These are phyloP conservation scores for Aureobasidium sp. DNA, from an alignment of 2,329 filamentous ascomycete species.

Conservation along the genomic window DNA sequence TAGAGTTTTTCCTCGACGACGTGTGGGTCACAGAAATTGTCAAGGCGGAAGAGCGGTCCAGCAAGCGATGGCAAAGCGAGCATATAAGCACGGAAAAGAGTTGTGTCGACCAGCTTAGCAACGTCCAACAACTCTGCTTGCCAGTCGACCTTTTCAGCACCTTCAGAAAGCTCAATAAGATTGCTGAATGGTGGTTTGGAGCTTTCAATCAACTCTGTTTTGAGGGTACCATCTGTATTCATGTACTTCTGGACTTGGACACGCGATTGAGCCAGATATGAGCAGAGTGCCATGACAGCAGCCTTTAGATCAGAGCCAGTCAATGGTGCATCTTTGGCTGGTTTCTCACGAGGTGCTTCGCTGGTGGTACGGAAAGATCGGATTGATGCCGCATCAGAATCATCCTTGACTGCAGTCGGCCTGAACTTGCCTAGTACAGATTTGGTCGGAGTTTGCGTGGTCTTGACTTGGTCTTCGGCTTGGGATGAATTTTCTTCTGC, in stretches of 20 bases:
- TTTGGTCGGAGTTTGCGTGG: slow-evolving; percentile 28
- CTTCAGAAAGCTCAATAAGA: slow-evolving; percentile 30
- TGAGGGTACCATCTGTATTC: slow-evolving; percentile 51
- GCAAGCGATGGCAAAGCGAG: slow-evolving; percentile 78
- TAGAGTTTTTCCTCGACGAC: slow-evolving; percentile 91
- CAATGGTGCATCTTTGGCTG: slow-evolving; percentile 48
- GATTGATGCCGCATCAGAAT: slow-evolving; percentile 51
- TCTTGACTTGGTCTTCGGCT: slow-evolving; percentile 20
- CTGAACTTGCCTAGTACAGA: slow-evolving; percentile 43
- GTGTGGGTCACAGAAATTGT: slow-evolving; percentile 93
- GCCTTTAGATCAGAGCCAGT: slow-evolving; percentile 77
- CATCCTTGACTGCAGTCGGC: slow-evolving; percentile 36
- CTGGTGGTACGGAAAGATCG: slow-evolving; percentile 50
- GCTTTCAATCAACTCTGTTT: slow-evolving; percentile 28
- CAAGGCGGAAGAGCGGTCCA: slow-evolving; percentile 83
- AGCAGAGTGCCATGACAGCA: slow-evolving; percentile 75
- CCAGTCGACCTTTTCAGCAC: slow-evolving; percentile 47
- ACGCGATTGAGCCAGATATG: slow-evolving; percentile 82
- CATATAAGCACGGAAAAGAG: slow-evolving; percentile 92
- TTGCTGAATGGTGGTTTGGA: slow-evolving; percentile 38
- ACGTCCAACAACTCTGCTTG: slow-evolving; percentile 65
- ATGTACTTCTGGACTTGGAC: slow-evolving; percentile 55
- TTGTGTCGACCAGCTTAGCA: slow-evolving; percentile 84
- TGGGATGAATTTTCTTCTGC: slow-evolving; percentile 26
- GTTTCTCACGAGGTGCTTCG: slow-evolving; percentile 47